Base-by-base conservation (phyloP, 495 filamentous ascomycete genomes). In the Melanomma pulvis-pyrius region DNA sequence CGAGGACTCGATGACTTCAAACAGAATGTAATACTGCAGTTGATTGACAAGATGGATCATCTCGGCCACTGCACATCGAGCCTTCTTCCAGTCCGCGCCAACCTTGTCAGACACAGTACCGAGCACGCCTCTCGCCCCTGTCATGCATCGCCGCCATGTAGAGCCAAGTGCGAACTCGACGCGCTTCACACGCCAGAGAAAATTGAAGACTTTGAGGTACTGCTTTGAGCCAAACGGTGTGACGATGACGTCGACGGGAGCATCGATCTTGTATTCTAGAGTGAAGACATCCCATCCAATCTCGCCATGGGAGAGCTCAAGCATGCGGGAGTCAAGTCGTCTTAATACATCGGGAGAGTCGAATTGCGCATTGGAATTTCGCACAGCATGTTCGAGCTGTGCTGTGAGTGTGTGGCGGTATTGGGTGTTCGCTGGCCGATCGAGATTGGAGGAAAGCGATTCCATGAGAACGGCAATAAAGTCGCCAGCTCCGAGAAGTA, bases 241-340 rank as follows among this genome's bases (percentile, higher is more conserved):
- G 13, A 99, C 93, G 57, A 99, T 92, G 56, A 98, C 94, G 73
- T 99, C 96, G 25, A 98, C 91, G 0, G 96, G 96, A 9, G 94
- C 91, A 74, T 97, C 94, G 62, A 98, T 92, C 76, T 96, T 97
- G 79, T 99, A 99, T 75, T 99, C 96, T 29, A 99, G 84, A 0
- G 96, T 99, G 78, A 99, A 99, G 76, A 94, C 96, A 75, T 99
- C 96, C 96, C 96, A 99, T 63, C 96, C 96, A 53, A 96, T 97
- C 71, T 99, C 94, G 59, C 96, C 96, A 74, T 96, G 92, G 55
- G 88, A 91, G 52, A 97, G 84, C 75, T 97, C 92, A 39, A 97
- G 84, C 91, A 98, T 96, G 50, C 96, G 90, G 15, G 94, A 92
- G 78, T 99, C 96, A 9, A 99, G 84, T 19, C 96, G 87, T 32